Evolutionary conservation across 2,329 filamentous ascomycete genomes (phyloP).

Genomic region (Tolypocladium pustulatum): DNA sequence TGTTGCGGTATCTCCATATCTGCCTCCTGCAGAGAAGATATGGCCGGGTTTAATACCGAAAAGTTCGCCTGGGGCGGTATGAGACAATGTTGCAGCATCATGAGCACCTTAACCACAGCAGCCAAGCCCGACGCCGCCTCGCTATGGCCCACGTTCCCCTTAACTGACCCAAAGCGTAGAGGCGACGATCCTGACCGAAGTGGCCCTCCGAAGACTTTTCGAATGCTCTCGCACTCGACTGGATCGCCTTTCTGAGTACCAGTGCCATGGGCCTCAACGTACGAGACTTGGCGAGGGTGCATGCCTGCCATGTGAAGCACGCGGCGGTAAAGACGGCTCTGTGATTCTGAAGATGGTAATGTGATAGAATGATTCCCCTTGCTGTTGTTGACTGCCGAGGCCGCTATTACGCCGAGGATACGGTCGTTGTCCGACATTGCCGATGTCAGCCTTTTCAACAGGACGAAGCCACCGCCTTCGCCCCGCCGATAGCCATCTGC

Average conservation of each 20-base stretch:
- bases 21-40: constrained; percentile 7
- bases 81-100: constrained; percentile 15
- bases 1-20: constrained; percentile 5
- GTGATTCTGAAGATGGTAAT: constrained; percentile 13
- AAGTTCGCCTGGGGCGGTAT: constrained; percentile 16
- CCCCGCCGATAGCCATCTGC: constrained; percentile 39
- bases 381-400: constrained; percentile 22
- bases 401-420: constrained; percentile 31
- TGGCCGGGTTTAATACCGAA: constrained; percentile 15
- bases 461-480: constrained; percentile 32
- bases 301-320: constrained; percentile 12
- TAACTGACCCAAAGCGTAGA: constrained; percentile 17
- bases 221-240: constrained; percentile 21
- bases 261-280: constrained; percentile 36
- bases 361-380: constrained; percentile 10
- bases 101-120: constrained; percentile 19
- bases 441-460: constrained; percentile 36
- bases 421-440: constrained; percentile 40
- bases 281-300: constrained; percentile 11
- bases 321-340: constrained; percentile 17
- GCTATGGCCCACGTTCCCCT: constrained; percentile 18
- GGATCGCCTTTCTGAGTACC: constrained; percentile 35
- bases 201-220: constrained; percentile 6
- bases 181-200: neutral
- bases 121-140: constrained; percentile 18